Evolutionary conservation across 1,284 basidiomycete genomes (phyloP).

Genomic region (Pseudozyma thailandica): DNA sequence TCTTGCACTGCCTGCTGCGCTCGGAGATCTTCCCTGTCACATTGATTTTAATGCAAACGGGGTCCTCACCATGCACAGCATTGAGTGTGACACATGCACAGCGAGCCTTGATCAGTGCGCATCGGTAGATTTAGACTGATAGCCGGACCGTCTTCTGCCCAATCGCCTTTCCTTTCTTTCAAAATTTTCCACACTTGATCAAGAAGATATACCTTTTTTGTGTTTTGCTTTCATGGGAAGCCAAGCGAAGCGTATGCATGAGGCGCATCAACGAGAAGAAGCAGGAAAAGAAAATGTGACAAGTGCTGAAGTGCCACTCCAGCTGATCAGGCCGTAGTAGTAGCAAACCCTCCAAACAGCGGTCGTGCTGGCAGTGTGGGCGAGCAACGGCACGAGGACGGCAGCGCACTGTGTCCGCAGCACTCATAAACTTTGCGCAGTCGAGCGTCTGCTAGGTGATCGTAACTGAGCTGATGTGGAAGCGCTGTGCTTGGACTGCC

Average conservation of each 20-base stretch:
- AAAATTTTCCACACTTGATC: conserved; percentile 5
- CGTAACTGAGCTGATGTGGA: conserved; percentile 5
- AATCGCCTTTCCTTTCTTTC: conserved; percentile 1
- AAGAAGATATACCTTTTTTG: background rate
- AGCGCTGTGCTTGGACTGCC: conserved; percentile 26
- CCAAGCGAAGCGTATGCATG: background rate
- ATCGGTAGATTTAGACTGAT: background rate
- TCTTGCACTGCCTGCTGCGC: background rate
- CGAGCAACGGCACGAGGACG: conserved; percentile 26
- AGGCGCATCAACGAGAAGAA: conserved; percentile 1
- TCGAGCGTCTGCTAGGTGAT: background rate
- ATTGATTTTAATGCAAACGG: background rate
- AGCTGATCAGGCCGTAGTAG: conserved; percentile 13
- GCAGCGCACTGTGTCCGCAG: conserved; percentile 13
- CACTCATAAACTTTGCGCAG: conserved; percentile 7
- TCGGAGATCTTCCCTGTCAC: background rate
- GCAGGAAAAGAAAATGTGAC: background rate
- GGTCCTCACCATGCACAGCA: background rate
- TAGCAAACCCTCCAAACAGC: conserved; percentile 37
- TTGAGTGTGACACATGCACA: background rate
- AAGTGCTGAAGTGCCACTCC: background rate
- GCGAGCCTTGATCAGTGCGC: background rate
- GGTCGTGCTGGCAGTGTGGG: conserved; percentile 22
- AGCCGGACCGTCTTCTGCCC: background rate
- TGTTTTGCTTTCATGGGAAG: conserved; percentile 8